Evolutionary conservation across 2,329 filamentous ascomycete genomes (phyloP).

Genomic region (Exophiala lecanii-corni): DNA sequence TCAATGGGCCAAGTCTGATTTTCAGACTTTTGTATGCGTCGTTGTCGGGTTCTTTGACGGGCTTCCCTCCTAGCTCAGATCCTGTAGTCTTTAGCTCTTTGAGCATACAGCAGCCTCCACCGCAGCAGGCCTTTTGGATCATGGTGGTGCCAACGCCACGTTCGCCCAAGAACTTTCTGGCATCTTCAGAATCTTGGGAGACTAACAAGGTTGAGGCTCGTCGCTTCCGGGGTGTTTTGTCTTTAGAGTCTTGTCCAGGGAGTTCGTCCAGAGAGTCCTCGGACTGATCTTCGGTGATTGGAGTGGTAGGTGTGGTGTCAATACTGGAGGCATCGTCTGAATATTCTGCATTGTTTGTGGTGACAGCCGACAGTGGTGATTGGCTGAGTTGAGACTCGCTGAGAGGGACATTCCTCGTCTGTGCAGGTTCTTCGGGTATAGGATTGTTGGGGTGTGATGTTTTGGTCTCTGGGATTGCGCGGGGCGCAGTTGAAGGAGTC

Average conservation of each 20-base stretch:
- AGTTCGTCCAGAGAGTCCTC: constrained; percentile 32
- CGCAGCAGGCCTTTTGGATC: constrained; percentile 60
- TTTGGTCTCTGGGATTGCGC: constrained; percentile 27
- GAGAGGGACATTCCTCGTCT: constrained; percentile 35
- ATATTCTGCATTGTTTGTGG: constrained; percentile 28
- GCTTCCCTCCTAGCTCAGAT: constrained; percentile 38
- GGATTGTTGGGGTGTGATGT: constrained; percentile 46
- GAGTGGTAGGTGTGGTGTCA: constrained; percentile 38
- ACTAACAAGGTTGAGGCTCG: constrained; percentile 48
- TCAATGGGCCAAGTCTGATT: constrained; percentile 71
- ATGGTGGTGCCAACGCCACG: constrained; percentile 50
- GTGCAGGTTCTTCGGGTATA: constrained; percentile 44
- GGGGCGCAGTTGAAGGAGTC: constrained; percentile 2
- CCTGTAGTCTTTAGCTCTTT: constrained; percentile 49
- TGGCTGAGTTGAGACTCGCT: constrained; percentile 32
- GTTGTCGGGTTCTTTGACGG: constrained; percentile 66
- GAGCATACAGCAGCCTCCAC: constrained; percentile 60
- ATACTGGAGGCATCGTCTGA: constrained; percentile 32
- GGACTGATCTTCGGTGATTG: constrained; percentile 34
- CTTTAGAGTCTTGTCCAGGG: constrained; percentile 8
- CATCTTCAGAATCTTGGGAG: constrained; percentile 56
- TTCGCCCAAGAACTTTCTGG: constrained; percentile 54
- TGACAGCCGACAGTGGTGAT: constrained; percentile 30
- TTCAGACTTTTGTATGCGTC: constrained; percentile 75
- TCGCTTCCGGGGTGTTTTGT: constrained; percentile 31